phyloP scores from a whole-genome alignment of 306 rosid genomes.

The Senna tora region DNA sequence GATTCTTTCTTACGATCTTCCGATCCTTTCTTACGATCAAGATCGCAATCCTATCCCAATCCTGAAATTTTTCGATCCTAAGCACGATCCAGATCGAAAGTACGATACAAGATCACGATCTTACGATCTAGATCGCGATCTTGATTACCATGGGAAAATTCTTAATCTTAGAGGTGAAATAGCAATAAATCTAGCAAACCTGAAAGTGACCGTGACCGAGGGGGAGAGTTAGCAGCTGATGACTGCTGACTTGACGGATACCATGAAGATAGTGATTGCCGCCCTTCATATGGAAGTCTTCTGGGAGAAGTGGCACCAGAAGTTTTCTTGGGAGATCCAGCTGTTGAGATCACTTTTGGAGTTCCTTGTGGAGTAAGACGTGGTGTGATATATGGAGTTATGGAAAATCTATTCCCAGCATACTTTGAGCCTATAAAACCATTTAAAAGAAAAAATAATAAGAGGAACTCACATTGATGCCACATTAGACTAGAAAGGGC shows the following conservation, averaged over 20 bases:
- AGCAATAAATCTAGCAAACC: conserved; percentile 52
- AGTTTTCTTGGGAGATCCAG: conserved; percentile 66
- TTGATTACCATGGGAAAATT: no score
- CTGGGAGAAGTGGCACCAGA: conserved; percentile 87
- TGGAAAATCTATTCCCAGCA: conserved; percentile 61
- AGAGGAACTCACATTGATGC: conserved; percentile 12
- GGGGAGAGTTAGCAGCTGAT: conserved; percentile 97
- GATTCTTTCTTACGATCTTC: no score
- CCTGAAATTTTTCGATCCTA: no score
- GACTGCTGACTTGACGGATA: conserved; percentile 98
- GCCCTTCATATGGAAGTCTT: conserved; percentile 65
- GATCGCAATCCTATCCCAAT: no score
- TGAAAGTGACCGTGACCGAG: conserved; percentile 64
- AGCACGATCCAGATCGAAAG: no score
- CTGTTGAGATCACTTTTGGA: conserved; percentile 76
- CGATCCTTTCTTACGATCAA: no score
- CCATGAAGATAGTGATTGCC: conserved; percentile 73
- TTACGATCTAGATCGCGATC: no score
- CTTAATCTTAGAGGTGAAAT: background rate
- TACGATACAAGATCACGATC: no score
- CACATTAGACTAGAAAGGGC: background rate
- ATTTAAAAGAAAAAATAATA: background rate
- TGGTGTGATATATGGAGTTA: conserved; percentile 90
- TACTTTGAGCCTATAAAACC: conserved; percentile 60
- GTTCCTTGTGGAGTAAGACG: conserved; percentile 90